Base-by-base conservation (phyloP, 129 eudicot species). In the Flaveria linearis region DNA sequence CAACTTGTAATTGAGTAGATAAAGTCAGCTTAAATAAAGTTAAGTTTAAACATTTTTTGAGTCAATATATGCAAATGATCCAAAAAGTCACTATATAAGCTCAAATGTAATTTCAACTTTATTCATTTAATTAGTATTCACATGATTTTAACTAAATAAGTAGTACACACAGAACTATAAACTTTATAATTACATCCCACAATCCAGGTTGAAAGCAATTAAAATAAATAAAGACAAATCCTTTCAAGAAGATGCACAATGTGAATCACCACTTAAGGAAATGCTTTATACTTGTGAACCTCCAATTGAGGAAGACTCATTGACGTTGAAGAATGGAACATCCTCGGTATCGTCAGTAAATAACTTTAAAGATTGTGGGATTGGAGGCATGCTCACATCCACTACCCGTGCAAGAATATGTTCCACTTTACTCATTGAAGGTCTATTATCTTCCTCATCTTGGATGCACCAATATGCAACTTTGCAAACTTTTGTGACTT, bases 401-500 rank as follows among this genome's bases (percentile, higher is more conserved):
- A 71, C 56, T 72, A 83, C 77, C 39, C 98, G 92, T 82, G 90
- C 96, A 49, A 92, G 96, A 26, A 88, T 83, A 68, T 86, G 93
- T 77, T 84, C 90, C 17, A 85, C 84, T 57, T 51, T 85, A 39
- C 96, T 86, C 96, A 88, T 89, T 3, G 88, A 57, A 20, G 94
- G 96, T 80, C 98, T 86, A 10, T 43, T 57, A 18, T 69, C 69
- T 81, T 90, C 98, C 53, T 90, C 91, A 17, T 89, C 90, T 77
- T 92, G 93, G 22, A 88, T 84, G 77, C 98, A 92, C 98, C 98
- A 92, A 68, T 86, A 90, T 5, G 94, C 96, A 46, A 90, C 79
- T 81, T 86, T 88, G 14, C 85, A 82, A 13, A 90, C 41, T 80
- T 76, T 90, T 18, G 42, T 77, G n/a, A 92, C 85, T 78, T 92